Conservation (phyloP, 1,284 basidiomycete genomes). For the Apiotrichum gracile region DNA sequence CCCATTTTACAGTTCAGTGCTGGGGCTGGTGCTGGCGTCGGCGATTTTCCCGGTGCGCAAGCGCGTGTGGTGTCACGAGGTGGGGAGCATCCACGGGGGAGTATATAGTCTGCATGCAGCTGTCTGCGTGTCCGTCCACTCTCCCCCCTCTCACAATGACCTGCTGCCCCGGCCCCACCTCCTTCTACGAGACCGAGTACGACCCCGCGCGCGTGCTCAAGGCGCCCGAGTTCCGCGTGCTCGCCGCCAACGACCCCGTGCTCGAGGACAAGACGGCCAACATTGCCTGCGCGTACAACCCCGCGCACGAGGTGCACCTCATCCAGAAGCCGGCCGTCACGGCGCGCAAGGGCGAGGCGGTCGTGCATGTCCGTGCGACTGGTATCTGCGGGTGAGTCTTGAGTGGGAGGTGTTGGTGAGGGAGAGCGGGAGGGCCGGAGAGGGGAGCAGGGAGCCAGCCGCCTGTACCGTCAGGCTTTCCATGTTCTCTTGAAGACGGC, state of each 20-base stretch:
- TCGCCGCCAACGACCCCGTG: constrained; percentile 25
- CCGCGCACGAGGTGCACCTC: constrained; percentile 45
- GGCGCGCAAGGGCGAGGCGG: constrained; percentile 45
- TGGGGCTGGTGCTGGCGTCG: too few relatives aligned
- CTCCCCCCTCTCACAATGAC: constrained; percentile 1
- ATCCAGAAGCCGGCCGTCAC: constrained; percentile 43
- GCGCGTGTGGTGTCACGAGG: too few relatives aligned
- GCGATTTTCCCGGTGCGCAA: too few relatives aligned
- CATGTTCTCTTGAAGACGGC: too few relatives aligned
- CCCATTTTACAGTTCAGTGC: too few relatives aligned
- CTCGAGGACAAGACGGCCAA: constrained; percentile 25
- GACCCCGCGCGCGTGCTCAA: constrained; percentile 38
- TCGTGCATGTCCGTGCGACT: constrained; percentile 48
- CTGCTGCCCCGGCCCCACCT: background rate
- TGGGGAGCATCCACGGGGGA: too few relatives aligned
- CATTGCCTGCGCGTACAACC: constrained; percentile 47
- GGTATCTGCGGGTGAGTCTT: constrained; percentile 49
- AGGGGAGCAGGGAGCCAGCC: background rate
- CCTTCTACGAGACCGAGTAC: constrained; percentile 32
- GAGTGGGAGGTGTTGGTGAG: background rate
- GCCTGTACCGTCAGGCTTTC: too few relatives aligned
- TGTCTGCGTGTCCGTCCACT: background rate
- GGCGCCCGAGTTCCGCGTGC: constrained; percentile 38
- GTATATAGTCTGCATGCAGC: background rate
- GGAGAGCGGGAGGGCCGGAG: background rate